phyloP scores from a whole-genome alignment of 352 stramenopile genomes.

The Phytopythium helicoides region DNA sequence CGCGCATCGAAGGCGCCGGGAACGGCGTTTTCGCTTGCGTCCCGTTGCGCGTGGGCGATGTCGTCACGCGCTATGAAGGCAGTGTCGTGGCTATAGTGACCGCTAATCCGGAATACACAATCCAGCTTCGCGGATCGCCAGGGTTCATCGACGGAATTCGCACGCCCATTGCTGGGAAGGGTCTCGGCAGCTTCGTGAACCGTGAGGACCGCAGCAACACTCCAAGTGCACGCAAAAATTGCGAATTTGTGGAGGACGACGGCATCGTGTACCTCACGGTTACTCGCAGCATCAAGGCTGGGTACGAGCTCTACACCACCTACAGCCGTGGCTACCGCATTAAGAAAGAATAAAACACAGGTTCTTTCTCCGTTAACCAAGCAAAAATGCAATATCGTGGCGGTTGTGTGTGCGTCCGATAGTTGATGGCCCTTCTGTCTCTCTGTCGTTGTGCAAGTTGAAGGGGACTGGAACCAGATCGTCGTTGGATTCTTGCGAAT shows the following conservation, averaged over 20 bases:
- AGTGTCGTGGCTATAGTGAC: neutral
- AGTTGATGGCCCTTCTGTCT: too few relatives aligned
- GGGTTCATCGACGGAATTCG: neutral
- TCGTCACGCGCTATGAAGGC: slow-evolving; percentile 1
- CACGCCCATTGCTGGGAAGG: neutral
- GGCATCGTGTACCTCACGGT: neutral
- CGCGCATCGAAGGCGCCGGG: neutral
- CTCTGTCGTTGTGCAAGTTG: too few relatives aligned
- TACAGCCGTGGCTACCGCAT: slow-evolving; percentile 2
- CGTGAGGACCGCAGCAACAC: neutral
- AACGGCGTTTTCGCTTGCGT: neutral
- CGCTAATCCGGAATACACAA: neutral
- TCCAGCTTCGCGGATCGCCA: too few relatives aligned
- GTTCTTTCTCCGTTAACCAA: too few relatives aligned
- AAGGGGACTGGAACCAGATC: too few relatives aligned
- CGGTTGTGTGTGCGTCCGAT: too few relatives aligned
- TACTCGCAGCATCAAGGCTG: slow-evolving; percentile 3
- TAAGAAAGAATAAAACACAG: too few relatives aligned
- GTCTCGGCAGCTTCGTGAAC: slow-evolving; percentile 1
- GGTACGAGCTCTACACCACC: slow-evolving; percentile 3
- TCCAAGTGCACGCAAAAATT: neutral
- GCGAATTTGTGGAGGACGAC: neutral
- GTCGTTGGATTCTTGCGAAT: too few relatives aligned
- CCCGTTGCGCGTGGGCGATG: neutral
- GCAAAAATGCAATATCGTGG: too few relatives aligned